Evolutionary conservation across 164 flowering plant genomes (phyloP).

Genomic region (Vitis vinifera): ASM3070453v1 NC_081810.1:22376501-22377000

Average conservation of each 20-base stretch:
- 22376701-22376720: constrained; percentile 49
- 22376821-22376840: too few relatives aligned
- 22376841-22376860: too few relatives aligned
- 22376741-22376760: constrained; percentile 46
- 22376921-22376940: too few relatives aligned
- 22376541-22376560: too few relatives aligned
- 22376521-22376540: constrained; percentile 26
- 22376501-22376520: constrained; percentile 57
- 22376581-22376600: not conserved
- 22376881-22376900: constrained; percentile 27
- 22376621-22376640: constrained; percentile 34
- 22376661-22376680: constrained; percentile 51
- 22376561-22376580: too few relatives aligned
- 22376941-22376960: too few relatives aligned
- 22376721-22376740: constrained; percentile 63
- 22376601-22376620: not conserved
- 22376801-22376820: too few relatives aligned
- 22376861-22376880: too few relatives aligned
- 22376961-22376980: too few relatives aligned
- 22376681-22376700: constrained; percentile 42
- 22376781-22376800: too few relatives aligned
- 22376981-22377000: constrained; percentile 23
- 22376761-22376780: too few relatives aligned
- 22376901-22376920: too few relatives aligned
- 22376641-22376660: constrained; percentile 58